phyloP scores from a whole-genome alignment of 2,329 filamentous ascomycete genomes.

The Colletotrichum higginsianum region DNA sequence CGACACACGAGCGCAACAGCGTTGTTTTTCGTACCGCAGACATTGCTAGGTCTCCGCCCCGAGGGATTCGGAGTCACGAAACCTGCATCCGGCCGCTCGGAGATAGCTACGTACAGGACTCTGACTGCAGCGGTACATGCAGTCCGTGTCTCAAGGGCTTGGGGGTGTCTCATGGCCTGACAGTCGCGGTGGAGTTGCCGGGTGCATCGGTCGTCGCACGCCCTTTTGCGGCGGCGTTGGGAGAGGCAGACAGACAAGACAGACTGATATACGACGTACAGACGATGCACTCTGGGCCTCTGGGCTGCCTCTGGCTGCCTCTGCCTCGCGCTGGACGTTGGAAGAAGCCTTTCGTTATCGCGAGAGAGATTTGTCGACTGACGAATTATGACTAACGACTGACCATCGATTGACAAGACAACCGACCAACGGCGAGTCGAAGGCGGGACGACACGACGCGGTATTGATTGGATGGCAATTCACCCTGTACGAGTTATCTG shows the following conservation, averaged over 20 bases:
- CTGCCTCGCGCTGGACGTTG: not conserved
- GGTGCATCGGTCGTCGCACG: slow-evolving; percentile 34
- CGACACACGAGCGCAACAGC: slow-evolving; percentile 10
- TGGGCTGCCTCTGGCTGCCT: not conserved
- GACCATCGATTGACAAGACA: too few species aligned
- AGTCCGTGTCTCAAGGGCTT: slow-evolving; percentile 38
- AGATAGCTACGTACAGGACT: slow-evolving; percentile 42
- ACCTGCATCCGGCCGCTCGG: slow-evolving; percentile 42
- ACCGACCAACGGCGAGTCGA: not conserved
- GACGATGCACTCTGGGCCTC: not conserved
- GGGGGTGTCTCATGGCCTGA: slow-evolving; percentile 39
- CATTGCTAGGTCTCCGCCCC: slow-evolving; percentile 27
- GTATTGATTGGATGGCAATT: slow-evolving; percentile 41
- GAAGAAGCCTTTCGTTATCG: not conserved
- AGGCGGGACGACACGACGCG: slow-evolving; percentile 16
- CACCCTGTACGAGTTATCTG: slow-evolving; percentile 34
- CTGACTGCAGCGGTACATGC: slow-evolving; percentile 40
- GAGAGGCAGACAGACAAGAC: not conserved
- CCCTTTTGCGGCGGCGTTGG: slow-evolving; percentile 24
- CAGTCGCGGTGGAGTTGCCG: slow-evolving; percentile 34
- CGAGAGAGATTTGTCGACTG: too few species aligned
- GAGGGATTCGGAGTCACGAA: slow-evolving; percentile 36
- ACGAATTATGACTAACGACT: too few species aligned
- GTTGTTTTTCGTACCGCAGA: slow-evolving; percentile 25
- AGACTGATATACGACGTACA: not conserved